phyloP scores from a whole-genome alignment of 352 stramenopile species.

The Phytophthora macrochlamydospora region DNA sequence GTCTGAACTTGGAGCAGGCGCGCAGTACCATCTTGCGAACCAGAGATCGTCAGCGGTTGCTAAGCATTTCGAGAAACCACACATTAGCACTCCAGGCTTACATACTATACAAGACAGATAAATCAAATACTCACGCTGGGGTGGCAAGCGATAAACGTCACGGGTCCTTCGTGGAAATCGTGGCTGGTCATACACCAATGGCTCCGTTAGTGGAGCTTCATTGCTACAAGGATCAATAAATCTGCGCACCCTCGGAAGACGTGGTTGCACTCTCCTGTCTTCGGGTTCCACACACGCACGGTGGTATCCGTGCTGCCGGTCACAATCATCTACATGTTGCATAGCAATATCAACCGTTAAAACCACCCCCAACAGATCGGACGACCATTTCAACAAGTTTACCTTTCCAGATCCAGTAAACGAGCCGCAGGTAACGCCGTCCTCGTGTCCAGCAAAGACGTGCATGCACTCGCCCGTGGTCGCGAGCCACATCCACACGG shows the following conservation, averaged over 20 bases:
- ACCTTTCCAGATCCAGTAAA: constrained; percentile 96
- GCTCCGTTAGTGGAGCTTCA: neutral
- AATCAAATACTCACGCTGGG: constrained; percentile 51
- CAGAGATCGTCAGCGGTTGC: constrained; percentile 93
- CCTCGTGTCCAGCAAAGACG: constrained; percentile 98
- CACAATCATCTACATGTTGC: constrained; percentile 81
- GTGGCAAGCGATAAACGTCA: constrained; percentile 93
- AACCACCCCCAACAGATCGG: too few species aligned
- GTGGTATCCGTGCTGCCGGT: constrained; percentile 94
- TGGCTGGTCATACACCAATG: constrained; percentile 48
- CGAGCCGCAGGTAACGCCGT: constrained; percentile 91
- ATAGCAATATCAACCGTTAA: neutral
- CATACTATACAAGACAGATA: neutral
- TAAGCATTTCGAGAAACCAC: constrained; percentile 18
- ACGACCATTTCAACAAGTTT: neutral
- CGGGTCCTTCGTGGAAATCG: constrained; percentile 84
- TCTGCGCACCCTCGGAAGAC: constrained; percentile 80
- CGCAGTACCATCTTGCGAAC: constrained; percentile 94
- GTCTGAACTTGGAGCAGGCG: constrained; percentile 93
- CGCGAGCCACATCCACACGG: constrained; percentile 94
- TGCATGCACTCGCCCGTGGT: constrained; percentile 96
- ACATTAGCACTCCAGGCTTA: neutral
- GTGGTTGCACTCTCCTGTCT: constrained; percentile 93
- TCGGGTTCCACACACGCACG: constrained; percentile 96
- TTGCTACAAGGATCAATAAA: neutral